Conservation (phyloP, 768 basidiomycete genomes). For the Calocybe gangraenosa region DNA sequence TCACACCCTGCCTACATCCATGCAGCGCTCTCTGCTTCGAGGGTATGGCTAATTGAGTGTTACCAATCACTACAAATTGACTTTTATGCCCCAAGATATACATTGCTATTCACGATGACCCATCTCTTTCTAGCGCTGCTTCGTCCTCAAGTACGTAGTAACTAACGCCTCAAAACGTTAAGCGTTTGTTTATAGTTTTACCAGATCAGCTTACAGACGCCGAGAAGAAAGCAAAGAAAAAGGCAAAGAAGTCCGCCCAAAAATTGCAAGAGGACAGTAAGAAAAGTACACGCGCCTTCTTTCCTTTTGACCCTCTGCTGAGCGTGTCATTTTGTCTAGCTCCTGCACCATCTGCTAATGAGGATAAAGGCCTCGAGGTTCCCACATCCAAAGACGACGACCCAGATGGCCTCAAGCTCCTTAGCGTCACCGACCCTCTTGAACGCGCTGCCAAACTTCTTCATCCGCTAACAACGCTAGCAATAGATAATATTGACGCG, state of each 20-base stretch:
- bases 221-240: constrained; percentile 82
- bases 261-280: constrained; percentile 66
- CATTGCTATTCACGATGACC: constrained; percentile 66
- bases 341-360: constrained; percentile 35
- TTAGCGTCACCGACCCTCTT: constrained; percentile 59
- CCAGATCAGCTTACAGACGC: constrained; percentile 48
- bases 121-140: constrained; percentile 46
- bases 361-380: constrained; percentile 70
- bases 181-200: background rate
- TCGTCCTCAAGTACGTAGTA: constrained; percentile 32
- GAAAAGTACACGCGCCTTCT: constrained; percentile 47
- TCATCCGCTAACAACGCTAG: constrained; percentile 53
- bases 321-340: constrained; percentile 13
- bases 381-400: constrained; percentile 69
- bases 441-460: constrained; percentile 75
- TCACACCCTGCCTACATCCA: constrained; percentile 74
- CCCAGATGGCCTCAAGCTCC: constrained; percentile 72
- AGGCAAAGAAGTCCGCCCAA: constrained; percentile 75
- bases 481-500: constrained; percentile 52
- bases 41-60: constrained; percentile 34
- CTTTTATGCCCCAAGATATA: constrained; percentile 53
- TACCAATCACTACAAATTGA: constrained; percentile 5
- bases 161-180: background rate
- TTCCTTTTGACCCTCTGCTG: constrained; percentile 1
- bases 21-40: constrained; percentile 66